Base-by-base conservation (phyloP, 192 early-diverging fungal genomes). In the Coemansia sp. region DNA sequence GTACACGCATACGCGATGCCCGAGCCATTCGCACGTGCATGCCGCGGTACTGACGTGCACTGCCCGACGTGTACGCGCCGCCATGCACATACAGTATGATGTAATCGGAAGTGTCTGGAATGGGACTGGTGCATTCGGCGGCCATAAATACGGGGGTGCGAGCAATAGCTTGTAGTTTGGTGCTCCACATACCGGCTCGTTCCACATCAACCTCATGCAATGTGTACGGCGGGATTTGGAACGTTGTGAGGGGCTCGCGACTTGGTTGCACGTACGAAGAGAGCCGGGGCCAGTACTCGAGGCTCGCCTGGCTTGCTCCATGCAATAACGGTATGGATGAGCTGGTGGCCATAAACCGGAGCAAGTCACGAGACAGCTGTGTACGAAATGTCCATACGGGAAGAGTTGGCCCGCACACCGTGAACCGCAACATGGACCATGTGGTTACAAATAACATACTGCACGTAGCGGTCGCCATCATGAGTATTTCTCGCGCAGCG, bases 71-170 rank as follows among this genome's bases (percentile, higher is more conserved):
- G 65, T 88, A 91, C 0, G 80, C 88, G 22, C 91, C 91, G 35
- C 93, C 93, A 56, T 94, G 93, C 41, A 89, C 65, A 57, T 89
- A 91, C 48, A 94, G 65, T 14, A 92, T 66, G 2, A 70, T 60
- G 17, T 15, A 48, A 1, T 10, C 4, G 45, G 11, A 10, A 27
- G 25, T 35, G 7, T 35, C 6, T 0, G 32, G 6, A 35, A 35
- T 35, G 1, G 32, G 32, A 35, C 32, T 35, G 1, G 32, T 35
- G 32, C 32, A 35, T 8, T 35, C 32, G 6, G 32, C 32, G 19
- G 35, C 24, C 56, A 51, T 57, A 4, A 19, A 39, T 21, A 9
- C 2, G 11, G 69, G 64, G 12, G 19, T 14, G 19, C 3, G 35
- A 7, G 62, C 62, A 8, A 35, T 35, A 7, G 32, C 32, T 8